These are phyloP conservation scores for Phytopythium chamaehyphon DNA, from an alignment of 352 stramenopile species.

Conservation along the genomic window DNA sequence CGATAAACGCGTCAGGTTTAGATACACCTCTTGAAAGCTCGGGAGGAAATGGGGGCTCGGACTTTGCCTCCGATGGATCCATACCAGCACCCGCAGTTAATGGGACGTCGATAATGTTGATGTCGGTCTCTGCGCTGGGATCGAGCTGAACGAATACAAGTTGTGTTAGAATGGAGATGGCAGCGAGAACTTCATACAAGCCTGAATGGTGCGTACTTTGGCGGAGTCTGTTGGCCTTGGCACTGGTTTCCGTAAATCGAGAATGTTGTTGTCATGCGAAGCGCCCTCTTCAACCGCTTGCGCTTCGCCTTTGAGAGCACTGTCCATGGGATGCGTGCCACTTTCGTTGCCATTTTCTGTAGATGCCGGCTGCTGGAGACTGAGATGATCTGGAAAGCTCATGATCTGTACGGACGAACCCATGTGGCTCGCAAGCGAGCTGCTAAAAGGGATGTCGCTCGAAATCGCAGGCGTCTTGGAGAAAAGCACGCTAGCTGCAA, in stretches of 20 bases:
- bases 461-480: slow-evolving; percentile 52
- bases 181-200: too few species aligned
- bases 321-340: background rate
- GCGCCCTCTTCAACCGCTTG: too few species aligned
- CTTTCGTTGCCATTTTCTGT: background rate
- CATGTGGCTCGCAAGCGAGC: slow-evolving; percentile 47
- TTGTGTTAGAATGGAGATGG: too few species aligned
- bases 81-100: background rate
- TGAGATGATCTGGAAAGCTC: slow-evolving; percentile 72
- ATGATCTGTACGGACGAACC: slow-evolving; percentile 46
- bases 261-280: too few species aligned
- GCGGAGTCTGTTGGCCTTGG: too few species aligned
- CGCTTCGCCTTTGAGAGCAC: slow-evolving; percentile 1
- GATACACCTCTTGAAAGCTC: background rate
- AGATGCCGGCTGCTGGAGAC: slow-evolving; percentile 18
- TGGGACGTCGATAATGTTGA: slow-evolving; percentile 27
- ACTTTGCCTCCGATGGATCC: background rate
- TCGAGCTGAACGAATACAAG: too few species aligned
- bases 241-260: too few species aligned
- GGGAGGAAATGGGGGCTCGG: background rate
- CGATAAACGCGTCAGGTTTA: too few species aligned
- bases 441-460: slow-evolving; percentile 63
- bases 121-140: slow-evolving; percentile 6
- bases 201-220: too few species aligned
- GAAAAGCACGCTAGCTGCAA: slow-evolving; percentile 82